Evolutionary conservation across 2,329 filamentous ascomycete genomes (phyloP).

Genomic region (Volutella citrinella): DNA sequence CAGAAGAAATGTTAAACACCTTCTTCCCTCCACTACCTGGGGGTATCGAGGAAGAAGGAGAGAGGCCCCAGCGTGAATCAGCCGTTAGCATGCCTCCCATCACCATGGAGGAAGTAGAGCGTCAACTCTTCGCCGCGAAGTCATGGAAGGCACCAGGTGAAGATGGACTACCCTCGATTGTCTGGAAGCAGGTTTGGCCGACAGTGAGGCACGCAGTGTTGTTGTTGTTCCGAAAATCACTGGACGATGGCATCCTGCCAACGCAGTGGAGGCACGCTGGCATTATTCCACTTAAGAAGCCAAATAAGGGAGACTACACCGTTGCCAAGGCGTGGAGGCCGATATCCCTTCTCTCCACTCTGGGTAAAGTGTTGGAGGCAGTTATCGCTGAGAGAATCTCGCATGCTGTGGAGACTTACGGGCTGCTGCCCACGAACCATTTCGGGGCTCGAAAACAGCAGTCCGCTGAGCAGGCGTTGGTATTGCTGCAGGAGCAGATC

Average conservation of each 20-base stretch:
- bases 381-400: too few species aligned
- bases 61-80: constrained; percentile 11
- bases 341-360: constrained; percentile 23
- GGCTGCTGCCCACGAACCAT: too few species aligned
- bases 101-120: constrained; percentile 20
- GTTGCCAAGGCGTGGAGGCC: too few species aligned
- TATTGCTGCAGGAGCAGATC: too few species aligned
- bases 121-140: constrained; percentile 16
- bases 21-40: constrained; percentile 20
- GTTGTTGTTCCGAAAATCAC: constrained; percentile 13
- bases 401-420: too few species aligned
- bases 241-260: constrained; percentile 15
- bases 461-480: too few species aligned
- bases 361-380: too few species aligned
- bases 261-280: constrained; percentile 22
- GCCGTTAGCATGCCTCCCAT: constrained; percentile 13
- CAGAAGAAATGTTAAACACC: constrained; percentile 15
- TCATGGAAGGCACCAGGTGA: constrained; percentile 20
- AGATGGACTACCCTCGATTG: too few species aligned
- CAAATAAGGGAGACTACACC: constrained; percentile 24
- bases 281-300: constrained; percentile 29
- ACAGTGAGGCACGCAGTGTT: constrained; percentile 12
- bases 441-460: too few species aligned
- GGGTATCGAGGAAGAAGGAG: constrained; percentile 17
- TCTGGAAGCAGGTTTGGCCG: constrained; percentile 17